Base-by-base conservation (phyloP, 2,329 filamentous ascomycete genomes). In the Penicillium rolfsii region DNA sequence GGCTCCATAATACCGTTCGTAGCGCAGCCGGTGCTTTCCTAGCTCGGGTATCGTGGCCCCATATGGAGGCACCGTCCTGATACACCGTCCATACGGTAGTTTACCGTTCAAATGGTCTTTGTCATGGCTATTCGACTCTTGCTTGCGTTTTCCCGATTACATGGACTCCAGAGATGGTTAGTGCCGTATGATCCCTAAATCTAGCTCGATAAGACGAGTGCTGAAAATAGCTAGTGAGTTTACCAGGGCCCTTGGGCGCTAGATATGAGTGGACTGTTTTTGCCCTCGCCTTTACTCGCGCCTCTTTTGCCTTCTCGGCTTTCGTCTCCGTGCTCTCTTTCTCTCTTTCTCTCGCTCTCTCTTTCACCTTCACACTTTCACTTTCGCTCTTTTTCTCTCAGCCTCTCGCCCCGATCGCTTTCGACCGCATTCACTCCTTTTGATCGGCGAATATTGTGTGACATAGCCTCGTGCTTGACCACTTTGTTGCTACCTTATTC, bases 21-120 rank as follows among this genome's bases (percentile, higher is more conserved):
- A 59, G 57, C 22, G 49, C 30, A 36, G 22, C 55, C 52, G 52
- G 52, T 40, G 26, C 36, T 30, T 56, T 59, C 60, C 57, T 53
- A 55, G 50, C n/a, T 30, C 14, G 26, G 35, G 40, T 19, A 11
- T 24, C 14, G 24, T n/a, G 36, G 11, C n/a, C n/a, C n/a, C 14
- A 54, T 36, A 54, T 36, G 41, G 40, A 11, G 38, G 38, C 46
- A 35, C 28, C 12, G 28, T n/a, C 28, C 48, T 9, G 28, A 1
- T 48, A 16, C 28, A 33, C 8, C 3, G 30, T 33, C 11, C 30
- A 11, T 33, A 33, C 30, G 12, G 40, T 36, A 16, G 2, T 11
- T 33, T 33, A 33, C 30, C 1, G 30, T 33, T 12, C 11, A 22
- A 43, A 24, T 43, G 9, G 1, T 12, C n/a, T 22, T 41, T 41